phyloP scores from a whole-genome alignment of 768 basidiomycete genomes.

The Phlegmacium glaucopus region DNA sequence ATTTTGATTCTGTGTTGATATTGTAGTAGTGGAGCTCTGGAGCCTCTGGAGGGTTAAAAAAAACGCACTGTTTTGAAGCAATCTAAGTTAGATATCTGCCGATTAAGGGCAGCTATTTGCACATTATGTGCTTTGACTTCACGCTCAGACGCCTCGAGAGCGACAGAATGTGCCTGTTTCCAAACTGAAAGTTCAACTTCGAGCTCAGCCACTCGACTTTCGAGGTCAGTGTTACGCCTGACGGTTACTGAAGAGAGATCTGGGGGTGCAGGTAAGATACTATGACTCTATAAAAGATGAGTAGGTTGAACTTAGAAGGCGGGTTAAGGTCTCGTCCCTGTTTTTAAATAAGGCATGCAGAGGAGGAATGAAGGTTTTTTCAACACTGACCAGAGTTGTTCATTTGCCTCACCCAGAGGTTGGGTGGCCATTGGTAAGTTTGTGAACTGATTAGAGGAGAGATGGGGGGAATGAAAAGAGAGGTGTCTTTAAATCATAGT shows the following conservation, averaged over 20 bases:
- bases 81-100: slow-evolving; percentile 59
- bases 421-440: slow-evolving; percentile 52
- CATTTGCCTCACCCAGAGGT: slow-evolving; percentile 55
- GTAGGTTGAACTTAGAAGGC: slow-evolving; percentile 49
- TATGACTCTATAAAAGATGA: slow-evolving; percentile 4
- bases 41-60: slow-evolving; percentile 1
- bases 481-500: slow-evolving; percentile 44
- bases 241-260: slow-evolving; percentile 64
- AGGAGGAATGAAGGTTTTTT: slow-evolving; percentile 6
- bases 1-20: slow-evolving; percentile 46
- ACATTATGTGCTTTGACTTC: slow-evolving; percentile 66
- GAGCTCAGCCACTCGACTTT: slow-evolving; percentile 61
- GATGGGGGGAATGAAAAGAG: slow-evolving; percentile 38
- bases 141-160: slow-evolving; percentile 59
- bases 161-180: slow-evolving; percentile 67
- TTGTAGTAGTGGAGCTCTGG: neutral
- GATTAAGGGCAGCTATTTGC: slow-evolving; percentile 60
- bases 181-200: slow-evolving; percentile 67
- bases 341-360: neutral
- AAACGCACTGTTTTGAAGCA: slow-evolving; percentile 42
- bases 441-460: slow-evolving; percentile 26
- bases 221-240: slow-evolving; percentile 60
- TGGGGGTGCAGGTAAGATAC: slow-evolving; percentile 21
- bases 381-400: slow-evolving; percentile 60
- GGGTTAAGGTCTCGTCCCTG: slow-evolving; percentile 67